Percentiles rank a stretch among this genome's conserved stretches.
Conservation (phyloP, 1,139 yeast genomes). For the Hyphopichia khmerensis region DNA sequence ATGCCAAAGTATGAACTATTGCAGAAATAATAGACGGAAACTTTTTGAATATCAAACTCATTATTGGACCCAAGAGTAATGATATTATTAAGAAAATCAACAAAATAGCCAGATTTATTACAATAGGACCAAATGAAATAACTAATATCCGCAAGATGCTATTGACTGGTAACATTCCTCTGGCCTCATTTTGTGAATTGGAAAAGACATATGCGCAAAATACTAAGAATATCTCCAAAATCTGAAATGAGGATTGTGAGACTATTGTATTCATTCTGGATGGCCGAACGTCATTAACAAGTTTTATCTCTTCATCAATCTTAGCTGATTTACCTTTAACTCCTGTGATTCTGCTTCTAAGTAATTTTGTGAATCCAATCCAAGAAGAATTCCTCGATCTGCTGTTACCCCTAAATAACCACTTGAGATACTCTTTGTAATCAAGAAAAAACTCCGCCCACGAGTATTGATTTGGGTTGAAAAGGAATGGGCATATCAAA, state of each 20-base stretch:
- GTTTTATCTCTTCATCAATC: constrained; percentile 20
- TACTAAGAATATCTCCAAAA: constrained; percentile 26
- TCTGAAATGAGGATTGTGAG: constrained; percentile 29
- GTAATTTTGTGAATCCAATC: constrained; percentile 27
- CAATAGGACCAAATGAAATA: constrained; percentile 49
- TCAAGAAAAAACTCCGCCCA: constrained; percentile 51
- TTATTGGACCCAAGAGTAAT: constrained; percentile 44
- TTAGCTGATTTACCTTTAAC: constrained; percentile 29
- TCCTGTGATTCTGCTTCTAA: constrained; percentile 46
- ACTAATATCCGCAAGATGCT: constrained; percentile 40
- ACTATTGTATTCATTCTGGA: constrained; percentile 34
- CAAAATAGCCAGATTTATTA: constrained; percentile 39
- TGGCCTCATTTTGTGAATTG: constrained; percentile 42
- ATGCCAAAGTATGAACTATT: constrained; percentile 41
- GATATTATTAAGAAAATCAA: constrained; percentile 42
- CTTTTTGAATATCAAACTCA: constrained; percentile 29
- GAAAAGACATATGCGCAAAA: constrained; percentile 43
- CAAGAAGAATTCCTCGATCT: constrained; percentile 25
- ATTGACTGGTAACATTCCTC: constrained; percentile 26
- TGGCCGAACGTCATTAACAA: constrained; percentile 37
- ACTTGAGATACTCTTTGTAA: constrained; percentile 37
- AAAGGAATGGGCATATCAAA: constrained; percentile 48
- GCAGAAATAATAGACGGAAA: constrained; percentile 48
- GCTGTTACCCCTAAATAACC: constrained; percentile 49
- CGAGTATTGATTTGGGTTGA: constrained; percentile 52